phyloP scores from a whole-genome alignment of 2,329 filamentous ascomycete genomes.

The Trichoderma sp. region DNA sequence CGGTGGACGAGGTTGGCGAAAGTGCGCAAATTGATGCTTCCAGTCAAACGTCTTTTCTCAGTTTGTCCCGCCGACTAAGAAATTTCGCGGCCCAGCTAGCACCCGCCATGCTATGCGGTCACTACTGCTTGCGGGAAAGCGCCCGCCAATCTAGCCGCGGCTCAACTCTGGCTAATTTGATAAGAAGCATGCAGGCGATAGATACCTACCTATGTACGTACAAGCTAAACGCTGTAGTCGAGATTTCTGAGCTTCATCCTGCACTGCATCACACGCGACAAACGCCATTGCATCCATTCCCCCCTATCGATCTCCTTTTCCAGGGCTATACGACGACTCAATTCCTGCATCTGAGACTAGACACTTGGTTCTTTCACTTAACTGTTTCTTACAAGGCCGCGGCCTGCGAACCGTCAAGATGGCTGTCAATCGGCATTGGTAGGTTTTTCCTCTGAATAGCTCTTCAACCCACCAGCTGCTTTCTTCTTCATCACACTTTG shows the following conservation, averaged over 20 bases:
- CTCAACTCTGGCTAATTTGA: slow-evolving; percentile 39
- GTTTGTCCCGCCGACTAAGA: slow-evolving; percentile 21
- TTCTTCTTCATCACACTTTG: not conserved
- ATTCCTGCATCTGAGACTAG: not conserved
- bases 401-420: slow-evolving; percentile 50
- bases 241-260: slow-evolving; percentile 26
- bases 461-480: not conserved
- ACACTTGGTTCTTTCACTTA: too few relatives aligned
- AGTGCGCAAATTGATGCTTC: slow-evolving; percentile 24
- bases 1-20: not conserved
- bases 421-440: slow-evolving; percentile 77
- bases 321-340: not conserved
- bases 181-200: not conserved
- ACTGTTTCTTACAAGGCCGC: not conserved
- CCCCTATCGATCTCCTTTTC: not conserved
- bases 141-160: slow-evolving; percentile 31
- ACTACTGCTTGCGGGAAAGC: slow-evolving; percentile 13
- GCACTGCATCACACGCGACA: slow-evolving; percentile 27
- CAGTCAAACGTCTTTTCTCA: not conserved
- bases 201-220: not conserved
- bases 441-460: slow-evolving; percentile 37
- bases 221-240: slow-evolving; percentile 12
- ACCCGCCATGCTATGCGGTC: slow-evolving; percentile 16
- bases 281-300: not conserved
- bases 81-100: slow-evolving; percentile 26